Conservation (phyloP, 225 moss, liverwort and hornwort species). For the Marchantia paleacea region DNA sequence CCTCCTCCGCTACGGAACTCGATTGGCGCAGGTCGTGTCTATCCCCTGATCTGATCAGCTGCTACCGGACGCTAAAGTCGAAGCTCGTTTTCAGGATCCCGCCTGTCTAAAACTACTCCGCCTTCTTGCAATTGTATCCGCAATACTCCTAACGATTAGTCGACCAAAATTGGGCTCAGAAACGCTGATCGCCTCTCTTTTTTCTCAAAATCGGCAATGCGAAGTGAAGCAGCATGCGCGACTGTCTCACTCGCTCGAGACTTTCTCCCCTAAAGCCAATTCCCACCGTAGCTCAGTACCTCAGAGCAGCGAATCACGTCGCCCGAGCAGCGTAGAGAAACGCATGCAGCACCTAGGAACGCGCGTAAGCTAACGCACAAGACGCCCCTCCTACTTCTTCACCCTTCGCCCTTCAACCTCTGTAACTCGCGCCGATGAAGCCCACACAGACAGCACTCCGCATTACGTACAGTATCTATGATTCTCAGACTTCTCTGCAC, state of each 20-base stretch:
- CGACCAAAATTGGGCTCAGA: background rate
- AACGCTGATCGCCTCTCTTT: background rate
- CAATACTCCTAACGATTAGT: background rate
- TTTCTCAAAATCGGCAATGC: background rate
- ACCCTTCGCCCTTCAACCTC: background rate
- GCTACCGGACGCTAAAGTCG: background rate
- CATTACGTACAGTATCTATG: background rate
- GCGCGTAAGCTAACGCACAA: background rate
- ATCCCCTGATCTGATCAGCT: background rate
- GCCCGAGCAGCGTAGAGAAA: no score
- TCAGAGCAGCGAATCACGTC: no score
- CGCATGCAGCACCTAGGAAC: background rate
- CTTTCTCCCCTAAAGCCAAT: background rate
- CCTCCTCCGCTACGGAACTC: background rate
- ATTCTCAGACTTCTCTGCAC: background rate
- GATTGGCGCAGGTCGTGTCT: background rate
- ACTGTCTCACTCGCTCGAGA: background rate
- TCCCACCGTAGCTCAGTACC: background rate
- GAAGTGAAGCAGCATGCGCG: conserved; percentile 1
- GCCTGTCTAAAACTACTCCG: conserved; percentile 2
- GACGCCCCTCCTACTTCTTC: background rate
- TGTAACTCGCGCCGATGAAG: background rate
- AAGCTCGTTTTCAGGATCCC: background rate
- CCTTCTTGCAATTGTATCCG: background rate
- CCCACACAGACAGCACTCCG: background rate